These are phyloP conservation scores for Fusarium nygamai DNA, from an alignment of 2,329 filamentous ascomycete genomes.

Conservation along the genomic window DNA sequence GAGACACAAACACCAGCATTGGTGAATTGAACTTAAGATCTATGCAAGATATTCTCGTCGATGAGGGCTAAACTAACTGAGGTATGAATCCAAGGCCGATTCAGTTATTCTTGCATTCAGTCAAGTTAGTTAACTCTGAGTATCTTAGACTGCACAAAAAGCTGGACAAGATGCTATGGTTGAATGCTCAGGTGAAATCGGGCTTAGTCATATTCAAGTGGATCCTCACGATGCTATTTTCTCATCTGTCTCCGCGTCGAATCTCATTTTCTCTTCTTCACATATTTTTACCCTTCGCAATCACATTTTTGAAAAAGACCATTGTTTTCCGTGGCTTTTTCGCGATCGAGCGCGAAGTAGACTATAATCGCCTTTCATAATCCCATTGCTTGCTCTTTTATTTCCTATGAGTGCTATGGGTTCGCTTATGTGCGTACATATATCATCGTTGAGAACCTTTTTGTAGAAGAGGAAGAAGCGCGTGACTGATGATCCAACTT, in stretches of 20 bases:
- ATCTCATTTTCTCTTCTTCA: conserved; percentile 47
- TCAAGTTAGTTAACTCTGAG: not conserved
- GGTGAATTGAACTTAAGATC: not conserved
- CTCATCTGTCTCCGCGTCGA: conserved; percentile 8
- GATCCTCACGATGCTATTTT: conserved; percentile 13
- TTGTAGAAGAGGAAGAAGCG: conserved; percentile 1
- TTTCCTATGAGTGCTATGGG: conserved; percentile 60
- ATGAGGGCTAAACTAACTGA: too few relatives aligned
- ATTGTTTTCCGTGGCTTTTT: conserved; percentile 53
- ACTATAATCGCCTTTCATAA: conserved; percentile 67
- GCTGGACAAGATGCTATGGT: not conserved
- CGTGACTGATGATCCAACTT: conserved; percentile 30
- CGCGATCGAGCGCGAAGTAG: conserved; percentile 63
- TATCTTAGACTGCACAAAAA: not conserved
- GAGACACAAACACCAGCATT: not conserved
- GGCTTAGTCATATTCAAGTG: conserved; percentile 41
- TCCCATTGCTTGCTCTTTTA: conserved; percentile 60
- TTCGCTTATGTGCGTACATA: conserved; percentile 72
- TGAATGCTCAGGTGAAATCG: not conserved
- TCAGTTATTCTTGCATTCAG: accelerated
- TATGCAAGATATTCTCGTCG: not conserved
- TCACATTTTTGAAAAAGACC: conserved; percentile 49
- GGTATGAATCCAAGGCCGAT: too few relatives aligned
- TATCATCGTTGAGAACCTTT: not conserved
- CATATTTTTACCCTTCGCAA: conserved; percentile 59